phyloP scores from a whole-genome alignment of 768 basidiomycete species.

The Tylopilus balloui region DNA sequence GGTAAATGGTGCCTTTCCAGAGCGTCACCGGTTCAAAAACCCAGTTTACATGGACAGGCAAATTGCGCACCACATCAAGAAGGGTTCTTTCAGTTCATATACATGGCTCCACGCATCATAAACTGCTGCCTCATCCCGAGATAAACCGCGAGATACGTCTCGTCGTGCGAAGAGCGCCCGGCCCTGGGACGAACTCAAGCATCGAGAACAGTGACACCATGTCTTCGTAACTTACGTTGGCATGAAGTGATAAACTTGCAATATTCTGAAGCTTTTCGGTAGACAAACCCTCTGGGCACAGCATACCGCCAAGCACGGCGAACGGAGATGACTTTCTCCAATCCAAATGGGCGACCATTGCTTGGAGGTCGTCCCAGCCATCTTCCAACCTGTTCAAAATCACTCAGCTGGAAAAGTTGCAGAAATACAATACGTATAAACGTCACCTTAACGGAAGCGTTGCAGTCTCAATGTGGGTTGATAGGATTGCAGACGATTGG shows the following conservation, averaged over 20 bases:
- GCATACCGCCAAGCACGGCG: slow-evolving; percentile 50
- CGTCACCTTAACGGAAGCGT: slow-evolving; percentile 59
- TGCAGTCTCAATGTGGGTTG: slow-evolving; percentile 52
- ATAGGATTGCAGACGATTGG: slow-evolving; percentile 54
- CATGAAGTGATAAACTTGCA: slow-evolving; percentile 40
- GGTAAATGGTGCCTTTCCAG: slow-evolving; percentile 42
- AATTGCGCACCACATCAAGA: slow-evolving; percentile 37
- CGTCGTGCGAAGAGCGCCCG: slow-evolving; percentile 37
- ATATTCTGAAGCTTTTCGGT: slow-evolving; percentile 27
- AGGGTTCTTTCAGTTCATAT: slow-evolving; percentile 27
- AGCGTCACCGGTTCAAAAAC: slow-evolving; percentile 3
- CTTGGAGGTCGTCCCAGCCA: slow-evolving; percentile 39
- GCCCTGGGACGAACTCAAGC: slow-evolving; percentile 9
- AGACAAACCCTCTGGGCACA: slow-evolving; percentile 37
- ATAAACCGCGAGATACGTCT: slow-evolving; percentile 61
- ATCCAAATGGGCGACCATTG: slow-evolving; percentile 45
- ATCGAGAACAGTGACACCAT: background rate
- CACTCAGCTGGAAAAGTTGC: background rate
- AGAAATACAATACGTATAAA: background rate
- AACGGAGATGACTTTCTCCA: slow-evolving; percentile 52
- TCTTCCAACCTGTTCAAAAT: slow-evolving; percentile 31
- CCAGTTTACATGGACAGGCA: background rate
- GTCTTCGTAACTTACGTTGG: slow-evolving; percentile 15
- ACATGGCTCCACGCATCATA: slow-evolving; percentile 40
- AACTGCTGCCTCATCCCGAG: slow-evolving; percentile 29